These are phyloP conservation scores for Colletotrichum horii DNA, from an alignment of 2,329 filamentous ascomycete genomes.

Conservation along the genomic window DNA sequence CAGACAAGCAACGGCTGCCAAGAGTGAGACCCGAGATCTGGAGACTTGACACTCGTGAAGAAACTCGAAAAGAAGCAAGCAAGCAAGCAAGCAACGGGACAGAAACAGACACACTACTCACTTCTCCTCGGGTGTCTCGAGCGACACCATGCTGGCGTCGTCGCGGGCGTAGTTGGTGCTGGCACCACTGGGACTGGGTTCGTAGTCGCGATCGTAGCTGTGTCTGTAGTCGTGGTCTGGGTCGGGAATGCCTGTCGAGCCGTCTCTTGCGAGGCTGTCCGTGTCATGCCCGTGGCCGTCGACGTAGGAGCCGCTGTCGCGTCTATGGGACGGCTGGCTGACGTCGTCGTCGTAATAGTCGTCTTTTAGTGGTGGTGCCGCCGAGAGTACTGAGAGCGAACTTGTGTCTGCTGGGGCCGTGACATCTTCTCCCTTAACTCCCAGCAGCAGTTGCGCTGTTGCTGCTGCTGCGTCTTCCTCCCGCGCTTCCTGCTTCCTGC, in stretches of 20 bases:
- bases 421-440: slow-evolving; percentile 16
- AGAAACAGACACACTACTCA: background rate
- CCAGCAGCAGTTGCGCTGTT: slow-evolving; percentile 24
- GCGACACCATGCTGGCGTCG: slow-evolving; percentile 1
- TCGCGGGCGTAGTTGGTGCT: background rate
- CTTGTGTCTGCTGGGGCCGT: slow-evolving; percentile 12
- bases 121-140: background rate
- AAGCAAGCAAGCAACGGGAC: background rate
- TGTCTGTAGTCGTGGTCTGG: background rate
- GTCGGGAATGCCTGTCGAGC: slow-evolving; percentile 18
- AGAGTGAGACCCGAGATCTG: background rate
- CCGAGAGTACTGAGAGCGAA: background rate
- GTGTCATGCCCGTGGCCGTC: slow-evolving; percentile 28
- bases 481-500: slow-evolving; percentile 50
- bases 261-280: background rate
- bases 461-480: slow-evolving; percentile 31
- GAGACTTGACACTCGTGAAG: background rate
- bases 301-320: slow-evolving; percentile 38
- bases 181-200: background rate
- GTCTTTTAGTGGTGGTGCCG: slow-evolving; percentile 25
- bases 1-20: background rate
- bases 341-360: slow-evolving; percentile 32
- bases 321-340: slow-evolving; percentile 40
- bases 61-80: background rate
- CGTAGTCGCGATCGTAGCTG: background rate